Conservation (phyloP, 768 basidiomycete genomes). For the Lepiota brunneoincarnata region DNA sequence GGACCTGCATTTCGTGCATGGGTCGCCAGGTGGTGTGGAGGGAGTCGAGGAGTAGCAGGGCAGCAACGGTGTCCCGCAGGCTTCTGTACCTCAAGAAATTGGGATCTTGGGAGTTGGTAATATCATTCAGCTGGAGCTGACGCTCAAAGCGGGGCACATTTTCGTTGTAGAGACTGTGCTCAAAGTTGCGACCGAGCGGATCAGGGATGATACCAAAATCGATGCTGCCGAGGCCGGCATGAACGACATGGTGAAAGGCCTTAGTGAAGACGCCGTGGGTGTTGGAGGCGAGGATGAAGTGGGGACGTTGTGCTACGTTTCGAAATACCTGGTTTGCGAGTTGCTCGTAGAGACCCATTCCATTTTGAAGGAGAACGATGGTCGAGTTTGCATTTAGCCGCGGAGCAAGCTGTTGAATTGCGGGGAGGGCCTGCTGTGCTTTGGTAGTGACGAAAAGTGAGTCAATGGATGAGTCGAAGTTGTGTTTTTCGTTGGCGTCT, state of each 20-base stretch:
- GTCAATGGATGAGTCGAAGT: conserved; percentile 44
- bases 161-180: conserved; percentile 44
- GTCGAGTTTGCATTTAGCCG: conserved; percentile 69
- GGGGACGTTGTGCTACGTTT: conserved; percentile 70
- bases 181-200: conserved; percentile 57
- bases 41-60: conserved; percentile 50
- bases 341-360: conserved; percentile 88
- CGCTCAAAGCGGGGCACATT: conserved; percentile 33
- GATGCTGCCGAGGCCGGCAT: conserved; percentile 67
- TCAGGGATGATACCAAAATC: conserved; percentile 83
- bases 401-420: conserved; percentile 56
- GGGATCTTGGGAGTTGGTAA: conserved; percentile 38
- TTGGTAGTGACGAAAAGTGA: conserved; percentile 85
- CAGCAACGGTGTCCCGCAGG: conserved; percentile 67
- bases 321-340: conserved; percentile 67
- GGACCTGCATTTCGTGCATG: conserved; percentile 61
- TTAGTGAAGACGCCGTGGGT: conserved; percentile 76
- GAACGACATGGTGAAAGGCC: conserved; percentile 52
- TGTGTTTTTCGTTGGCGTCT: conserved; percentile 8
- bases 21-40: conserved; percentile 67
- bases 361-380: conserved; percentile 92
- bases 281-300: conserved; percentile 82
- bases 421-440: conserved; percentile 58
- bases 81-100: conserved; percentile 47
- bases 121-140: conserved; percentile 49